Base-by-base conservation (phyloP, 225 moss, liverwort and hornwort species). In the Sphagnum contortum region DNA sequence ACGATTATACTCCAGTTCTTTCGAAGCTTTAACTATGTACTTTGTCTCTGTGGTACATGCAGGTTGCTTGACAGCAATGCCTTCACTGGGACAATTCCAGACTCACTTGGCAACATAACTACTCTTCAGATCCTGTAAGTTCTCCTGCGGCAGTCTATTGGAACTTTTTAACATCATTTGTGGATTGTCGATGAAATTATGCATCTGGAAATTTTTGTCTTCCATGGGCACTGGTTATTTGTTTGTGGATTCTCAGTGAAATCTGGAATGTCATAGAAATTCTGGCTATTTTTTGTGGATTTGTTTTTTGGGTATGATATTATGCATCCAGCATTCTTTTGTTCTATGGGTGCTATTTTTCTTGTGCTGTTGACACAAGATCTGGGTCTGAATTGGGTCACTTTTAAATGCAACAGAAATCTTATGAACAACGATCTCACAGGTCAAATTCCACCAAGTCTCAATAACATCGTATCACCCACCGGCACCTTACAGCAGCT, bases 41-140 rank as follows among this genome's bases (percentile, higher is more conserved):
- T 29, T 29, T 29, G 29, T 29, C 29, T 29, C 29, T 29, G 29
- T 29, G 29, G 29, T 29, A 29, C 29, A 29, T 29, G 9, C 69
- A 69, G 69, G 69, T 54, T 69, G 52, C 5, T 84, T 49, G 84
- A 84, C 62, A 78, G 68, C 62, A 84, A 84, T 73, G n/a, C 69
- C 9, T 52, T 84, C 5, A 64, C 48, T 47, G 84, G 84, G 47
- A 2, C 49, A 4, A 60, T 84, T 57, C 80, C 84, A 2, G 75
- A 29, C 7, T 84, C 84, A 6, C 48, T 63, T 29, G 70, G 53
- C 46, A 70, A 64, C 44, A 12, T 70, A 47, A 48, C 63, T 45
- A 0, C 59, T 48, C 52, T 84, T 10, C 44, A 64, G 44, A 64
- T 84, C 56, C 2, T 84, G 84, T 84, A 72, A 76, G 84, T 65